Conservation (phyloP, 805 yeast species). For the Saccharomycopsis oosterbeekiorum region DNA sequence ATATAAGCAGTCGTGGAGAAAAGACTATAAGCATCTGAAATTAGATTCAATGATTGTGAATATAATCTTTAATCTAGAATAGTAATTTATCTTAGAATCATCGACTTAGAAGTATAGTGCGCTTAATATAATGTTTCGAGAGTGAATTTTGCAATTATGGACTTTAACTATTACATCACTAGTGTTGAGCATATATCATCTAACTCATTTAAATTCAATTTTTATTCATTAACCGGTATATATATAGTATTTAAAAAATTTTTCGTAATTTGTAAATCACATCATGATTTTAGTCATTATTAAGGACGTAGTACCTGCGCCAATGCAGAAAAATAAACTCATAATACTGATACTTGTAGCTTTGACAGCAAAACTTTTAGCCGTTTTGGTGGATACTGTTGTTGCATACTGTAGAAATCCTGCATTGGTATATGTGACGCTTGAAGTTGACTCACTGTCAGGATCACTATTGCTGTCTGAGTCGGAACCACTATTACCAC, state of each 20-base stretch:
- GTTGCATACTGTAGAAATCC: slow-evolving; percentile 14
- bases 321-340: background rate
- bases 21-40: too few species aligned
- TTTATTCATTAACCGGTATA: too few species aligned
- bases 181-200: too few species aligned
- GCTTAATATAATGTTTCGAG: too few species aligned
- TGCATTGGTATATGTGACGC: slow-evolving; percentile 6
- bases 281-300: background rate
- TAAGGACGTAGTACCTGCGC: background rate
- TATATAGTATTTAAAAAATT: too few species aligned
- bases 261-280: background rate
- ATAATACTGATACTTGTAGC: background rate
- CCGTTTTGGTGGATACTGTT: background rate
- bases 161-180: too few species aligned
- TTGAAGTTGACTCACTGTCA: background rate
- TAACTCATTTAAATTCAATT: too few species aligned
- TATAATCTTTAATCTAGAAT: too few species aligned
- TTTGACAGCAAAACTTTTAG: background rate
- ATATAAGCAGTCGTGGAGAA: background rate
- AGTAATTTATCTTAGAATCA: too few species aligned
- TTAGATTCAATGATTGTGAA: too few species aligned
- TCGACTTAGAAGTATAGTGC: too few species aligned
- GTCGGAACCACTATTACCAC: slow-evolving; percentile 4
- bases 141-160: too few species aligned
- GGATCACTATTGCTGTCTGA: background rate